Base-by-base conservation (phyloP, 345 rosid species). In the Iberis pinnata region DNA sequence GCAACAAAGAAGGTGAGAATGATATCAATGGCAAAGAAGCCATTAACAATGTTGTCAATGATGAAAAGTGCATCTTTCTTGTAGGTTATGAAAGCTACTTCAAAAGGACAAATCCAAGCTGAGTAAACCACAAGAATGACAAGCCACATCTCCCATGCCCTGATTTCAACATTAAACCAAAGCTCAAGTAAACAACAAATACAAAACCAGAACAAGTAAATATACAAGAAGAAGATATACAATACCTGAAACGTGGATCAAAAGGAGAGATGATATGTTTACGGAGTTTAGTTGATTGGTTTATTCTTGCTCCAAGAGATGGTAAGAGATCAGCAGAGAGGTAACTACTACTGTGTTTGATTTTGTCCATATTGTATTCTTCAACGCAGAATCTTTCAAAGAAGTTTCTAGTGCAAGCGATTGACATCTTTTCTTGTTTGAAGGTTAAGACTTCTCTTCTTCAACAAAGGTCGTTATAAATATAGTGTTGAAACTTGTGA, bases 71-170 rank as follows among this genome's bases (percentile, higher is more conserved):
- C 74, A 17, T 82, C 87, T 58, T 76, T 78, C 76, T 79, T 71
- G 77, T 81, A 84, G 18, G 87, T 49, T 38, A 87, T 60, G 67
- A 90, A 90, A 7, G 95, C 92, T 15, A 90, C 78, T 65, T 87
- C 89, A 43, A 90, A 87, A 26, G 98, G 98, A 74, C 78, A 81
- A 65, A 87, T 81, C 98, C 98, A 90, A 45, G 98, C 98, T 7
- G 95, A 90, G 72, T 90, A 90, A 29, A 90, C 67, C 56, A 90
- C 98, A 6, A 90, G 84, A 58, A 84, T 68, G 56, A 90, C 76
- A 41, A 90, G 74, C 83, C 86, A 79, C 83, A 79, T 81, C 86
- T 87, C 86, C 98, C 98, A 90, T 64, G 84, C 86, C 83, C 98
- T 89, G 94, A 50, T 47, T 63, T 5, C 16, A 65, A 69, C 68